Percentiles rank a stretch among this genome's conserved stretches.
phyloP scores from a whole-genome alignment of 345 rosid genomes.

The Aurinia saxatilis region DNA sequence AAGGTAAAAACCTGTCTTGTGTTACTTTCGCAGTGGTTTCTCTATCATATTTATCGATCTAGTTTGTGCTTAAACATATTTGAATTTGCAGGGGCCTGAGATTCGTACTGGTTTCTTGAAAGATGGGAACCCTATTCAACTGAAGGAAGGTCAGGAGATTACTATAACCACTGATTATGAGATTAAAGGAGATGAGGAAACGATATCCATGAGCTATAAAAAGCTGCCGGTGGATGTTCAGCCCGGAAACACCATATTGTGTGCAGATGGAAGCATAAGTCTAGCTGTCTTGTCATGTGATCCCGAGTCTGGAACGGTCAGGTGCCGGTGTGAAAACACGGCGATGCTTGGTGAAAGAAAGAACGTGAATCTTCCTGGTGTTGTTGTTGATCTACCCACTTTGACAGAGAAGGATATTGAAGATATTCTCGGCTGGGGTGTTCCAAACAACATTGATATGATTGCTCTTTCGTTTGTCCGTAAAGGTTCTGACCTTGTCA shows the following conservation, averaged over 20 bases:
- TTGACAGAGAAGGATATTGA: conserved; percentile 84
- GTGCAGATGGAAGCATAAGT: conserved; percentile 85
- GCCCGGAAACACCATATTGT: conserved; percentile 69
- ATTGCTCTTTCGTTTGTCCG: conserved; percentile 91
- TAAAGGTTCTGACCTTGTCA: conserved; percentile 88
- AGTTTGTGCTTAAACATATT: background rate
- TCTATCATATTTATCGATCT: too few relatives aligned
- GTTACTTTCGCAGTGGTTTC: background rate
- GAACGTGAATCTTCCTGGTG: conserved; percentile 91
- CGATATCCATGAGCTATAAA: conserved; percentile 85
- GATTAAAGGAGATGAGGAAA: conserved; percentile 58
- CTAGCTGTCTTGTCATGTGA: conserved; percentile 68
- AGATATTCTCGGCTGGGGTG: conserved; percentile 82
- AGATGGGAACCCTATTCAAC: conserved; percentile 54
- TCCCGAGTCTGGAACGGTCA: conserved; percentile 60
- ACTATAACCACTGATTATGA: conserved; percentile 66
- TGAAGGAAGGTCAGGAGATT: conserved; percentile 59
- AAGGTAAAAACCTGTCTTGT: conserved; percentile 34
- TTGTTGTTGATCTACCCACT: conserved; percentile 87
- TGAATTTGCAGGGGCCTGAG: conserved; percentile 52
- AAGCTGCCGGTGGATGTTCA: conserved; percentile 69
- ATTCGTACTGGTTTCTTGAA: conserved; percentile 63
- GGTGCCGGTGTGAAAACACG: conserved; percentile 80
- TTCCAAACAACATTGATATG: conserved; percentile 78
- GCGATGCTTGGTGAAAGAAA: conserved; percentile 88